Base-by-base conservation (phyloP, 148 eudicot species). In the Camellia japonica region DNA sequence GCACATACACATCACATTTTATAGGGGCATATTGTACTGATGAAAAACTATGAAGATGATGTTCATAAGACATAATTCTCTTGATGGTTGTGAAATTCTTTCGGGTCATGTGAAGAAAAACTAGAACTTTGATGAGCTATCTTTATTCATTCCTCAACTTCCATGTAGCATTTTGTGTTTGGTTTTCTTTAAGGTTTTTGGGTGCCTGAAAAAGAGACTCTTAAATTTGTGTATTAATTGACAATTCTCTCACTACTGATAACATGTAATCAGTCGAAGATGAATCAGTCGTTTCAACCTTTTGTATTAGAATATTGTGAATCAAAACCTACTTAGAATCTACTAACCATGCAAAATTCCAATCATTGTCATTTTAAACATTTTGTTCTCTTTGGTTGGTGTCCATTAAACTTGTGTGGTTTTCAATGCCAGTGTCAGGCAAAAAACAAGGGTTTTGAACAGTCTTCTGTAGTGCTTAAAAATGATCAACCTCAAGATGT, bases 351-450 rank as follows among this genome's bases (percentile, higher is more conserved):
- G 79, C 23, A 51, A 65, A 49, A 64, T 41, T 30, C 47, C 16
- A 18, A 16, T 30, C 4, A 1, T 65, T 19, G 38, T 3, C 46
- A 14, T 62, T 19, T 13, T 55, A 15, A 42, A 11, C n/a, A 55
- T 62, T 13, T 3, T 77, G 51, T 2, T 58, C 42, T 20, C 18
- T 74, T 10, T 77, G 51, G 60, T 5, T 62, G 30, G n/a, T 46
- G 59, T 71, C 61, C 49, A 16, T 78, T 61, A 77, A 69, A 13
- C 71, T 64, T 64, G 56, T 77, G n/a, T 10, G 30, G 43, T 52
- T 42, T 61, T 14, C 30, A 30, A 52, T 80, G n/a, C 76, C 82
- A 77, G 86, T 74, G 78, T 61, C 88, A 88, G 85, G 83, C 81
- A 66, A 79, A 81, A 43, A 83, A 79, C 47, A 84, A 82, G 74